A percentile compares a stretch with the other conserved stretches of the same genome.
These are phyloP conservation scores for Fusarium poae DNA, from an alignment of 2,329 filamentous ascomycete species.

Conservation along the genomic window DNA sequence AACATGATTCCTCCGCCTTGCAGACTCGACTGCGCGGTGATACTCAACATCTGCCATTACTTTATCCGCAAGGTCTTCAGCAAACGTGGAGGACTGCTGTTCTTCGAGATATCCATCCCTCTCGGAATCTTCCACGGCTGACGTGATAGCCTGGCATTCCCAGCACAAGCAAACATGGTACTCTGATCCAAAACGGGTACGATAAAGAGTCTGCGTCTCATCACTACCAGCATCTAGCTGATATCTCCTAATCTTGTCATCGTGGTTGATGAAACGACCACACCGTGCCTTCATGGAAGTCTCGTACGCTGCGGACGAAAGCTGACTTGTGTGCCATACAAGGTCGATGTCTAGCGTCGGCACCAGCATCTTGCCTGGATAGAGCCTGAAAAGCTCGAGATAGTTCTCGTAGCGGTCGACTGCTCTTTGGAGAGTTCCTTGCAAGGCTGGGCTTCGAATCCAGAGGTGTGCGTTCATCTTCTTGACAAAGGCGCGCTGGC, in stretches of 20 bases:
- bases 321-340: constrained; percentile 59
- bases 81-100: background rate
- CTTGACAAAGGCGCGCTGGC: constrained; percentile 54
- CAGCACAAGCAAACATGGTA: constrained; percentile 41
- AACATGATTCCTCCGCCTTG: constrained; percentile 31
- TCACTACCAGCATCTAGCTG: constrained; percentile 23
- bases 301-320: constrained; percentile 50
- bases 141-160: constrained; percentile 41
- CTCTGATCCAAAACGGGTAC: constrained; percentile 32
- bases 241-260: constrained; percentile 38
- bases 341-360: constrained; percentile 58
- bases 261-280: constrained; percentile 49
- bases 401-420: constrained; percentile 56
- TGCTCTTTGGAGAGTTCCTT: constrained; percentile 53
- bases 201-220: constrained; percentile 37
- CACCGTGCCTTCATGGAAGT: constrained; percentile 24
- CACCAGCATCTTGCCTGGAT: constrained; percentile 54
- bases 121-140: constrained; percentile 30
- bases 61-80: background rate
- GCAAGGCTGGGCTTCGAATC: constrained; percentile 53
- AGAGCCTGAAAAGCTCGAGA: constrained; percentile 52
- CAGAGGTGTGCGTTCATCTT: constrained; percentile 57
- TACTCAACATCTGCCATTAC: constrained; percentile 25
- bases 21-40: constrained; percentile 32
- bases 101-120: constrained; percentile 2